These are phyloP conservation scores for Vitis cinerea DNA, from an alignment of 164 flowering plant species.

Conservation along the genomic window DNA sequence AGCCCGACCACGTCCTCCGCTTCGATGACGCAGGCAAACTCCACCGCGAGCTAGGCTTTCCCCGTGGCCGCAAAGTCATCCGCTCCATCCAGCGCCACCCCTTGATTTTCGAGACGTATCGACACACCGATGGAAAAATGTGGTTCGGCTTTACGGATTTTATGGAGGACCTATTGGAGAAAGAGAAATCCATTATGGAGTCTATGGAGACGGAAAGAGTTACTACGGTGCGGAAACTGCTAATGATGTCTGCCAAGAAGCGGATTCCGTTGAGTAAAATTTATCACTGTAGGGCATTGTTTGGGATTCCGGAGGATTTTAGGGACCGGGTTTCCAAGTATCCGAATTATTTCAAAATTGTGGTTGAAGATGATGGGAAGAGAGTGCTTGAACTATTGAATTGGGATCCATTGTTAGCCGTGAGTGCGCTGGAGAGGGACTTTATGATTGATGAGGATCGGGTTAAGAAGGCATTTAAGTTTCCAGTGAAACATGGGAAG, in stretches of 20 bases:
- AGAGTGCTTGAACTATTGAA: constrained; percentile 68
- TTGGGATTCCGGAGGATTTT: constrained; percentile 90
- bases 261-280: constrained; percentile 78
- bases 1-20: constrained; percentile 61
- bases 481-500: constrained; percentile 57
- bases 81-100: constrained; percentile 58
- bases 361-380: constrained; percentile 62
- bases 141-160: constrained; percentile 80
- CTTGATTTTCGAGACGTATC: constrained; percentile 49
- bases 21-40: constrained; percentile 82
- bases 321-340: constrained; percentile 70
- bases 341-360: constrained; percentile 59
- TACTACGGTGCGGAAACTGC: constrained; percentile 58
- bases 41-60: constrained; percentile 72
- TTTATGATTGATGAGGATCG: constrained; percentile 75
- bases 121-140: constrained; percentile 68
- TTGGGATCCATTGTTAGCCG: constrained; percentile 81
- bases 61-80: constrained; percentile 75
- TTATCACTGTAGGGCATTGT: constrained; percentile 64
- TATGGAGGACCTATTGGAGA: constrained; percentile 59
- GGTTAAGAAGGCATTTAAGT: constrained; percentile 66
- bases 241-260: constrained; percentile 83
- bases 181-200: constrained; percentile 46
- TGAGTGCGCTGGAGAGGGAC: constrained; percentile 73
- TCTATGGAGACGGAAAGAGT: constrained; percentile 69